Conservation (phyloP, 441 rosid genomes). For the Breynia disticha region DNA sequence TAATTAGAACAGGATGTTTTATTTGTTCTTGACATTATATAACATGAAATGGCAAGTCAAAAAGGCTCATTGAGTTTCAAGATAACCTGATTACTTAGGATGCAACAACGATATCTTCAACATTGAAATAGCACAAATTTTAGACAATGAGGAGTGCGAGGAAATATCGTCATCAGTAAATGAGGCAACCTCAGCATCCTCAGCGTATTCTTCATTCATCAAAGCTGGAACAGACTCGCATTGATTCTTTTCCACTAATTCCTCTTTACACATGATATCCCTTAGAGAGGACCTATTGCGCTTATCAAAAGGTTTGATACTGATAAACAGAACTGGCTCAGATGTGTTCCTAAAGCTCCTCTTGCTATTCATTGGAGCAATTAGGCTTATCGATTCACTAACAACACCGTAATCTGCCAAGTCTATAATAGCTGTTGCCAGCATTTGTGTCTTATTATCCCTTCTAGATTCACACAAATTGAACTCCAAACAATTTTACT, state of each 20-base stretch:
- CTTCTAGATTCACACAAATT: constrained; percentile 51
- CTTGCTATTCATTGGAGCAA: constrained; percentile 44
- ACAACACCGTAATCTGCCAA: constrained; percentile 61
- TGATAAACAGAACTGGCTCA: constrained; percentile 48
- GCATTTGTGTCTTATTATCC: constrained; percentile 39
- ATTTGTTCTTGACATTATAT: too few species aligned
- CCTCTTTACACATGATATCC: constrained; percentile 37
- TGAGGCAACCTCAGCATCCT: constrained; percentile 50
- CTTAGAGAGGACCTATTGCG: too few species aligned
- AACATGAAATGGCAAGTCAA: too few species aligned
- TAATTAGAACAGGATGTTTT: too few species aligned
- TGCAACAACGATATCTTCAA: constrained; percentile 1
- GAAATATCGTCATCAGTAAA: constrained; percentile 72
- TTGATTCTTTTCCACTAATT: constrained; percentile 29
- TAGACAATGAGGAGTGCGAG: constrained; percentile 32
- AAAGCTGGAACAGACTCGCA: constrained; percentile 46
- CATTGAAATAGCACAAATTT: neutral
- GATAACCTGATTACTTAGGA: neutral
- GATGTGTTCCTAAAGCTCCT: constrained; percentile 40
- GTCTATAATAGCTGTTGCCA: constrained; percentile 65
- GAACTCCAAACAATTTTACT: constrained; percentile 57
- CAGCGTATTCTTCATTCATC: constrained; percentile 41
- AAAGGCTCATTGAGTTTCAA: too few species aligned
- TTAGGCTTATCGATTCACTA: constrained; percentile 32
- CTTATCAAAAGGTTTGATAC: constrained; percentile 42